These are phyloP conservation scores for Mucor sp. DNA, from an alignment of 371 early-diverging fungal species.

Conservation along the genomic window DNA sequence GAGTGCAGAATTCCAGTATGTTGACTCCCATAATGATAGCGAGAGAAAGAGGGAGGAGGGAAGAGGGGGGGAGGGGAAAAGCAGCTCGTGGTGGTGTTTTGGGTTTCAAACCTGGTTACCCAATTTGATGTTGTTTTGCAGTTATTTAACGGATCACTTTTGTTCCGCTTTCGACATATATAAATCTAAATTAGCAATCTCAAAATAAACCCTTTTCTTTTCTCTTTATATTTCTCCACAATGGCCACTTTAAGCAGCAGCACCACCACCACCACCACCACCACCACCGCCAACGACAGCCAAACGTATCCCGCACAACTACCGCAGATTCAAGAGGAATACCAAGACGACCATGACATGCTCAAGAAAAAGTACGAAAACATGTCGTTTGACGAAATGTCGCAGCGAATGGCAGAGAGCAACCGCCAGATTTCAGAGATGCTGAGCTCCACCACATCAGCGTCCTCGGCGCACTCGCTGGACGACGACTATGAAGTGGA, in stretches of 20 bases:
- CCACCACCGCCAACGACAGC: neutral
- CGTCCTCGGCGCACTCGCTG: neutral
- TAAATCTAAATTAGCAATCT: neutral
- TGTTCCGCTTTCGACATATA: neutral
- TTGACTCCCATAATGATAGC: slow-evolving; percentile 1
- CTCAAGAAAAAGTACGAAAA: slow-evolving; percentile 43
- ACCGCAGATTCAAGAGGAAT: neutral
- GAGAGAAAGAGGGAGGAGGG: neutral
- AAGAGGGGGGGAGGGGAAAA: neutral
- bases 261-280: neutral
- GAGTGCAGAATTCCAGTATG: slow-evolving; percentile 59
- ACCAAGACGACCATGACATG: slow-evolving; percentile 1
- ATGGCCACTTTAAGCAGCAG: neutral
- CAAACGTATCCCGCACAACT: neutral
- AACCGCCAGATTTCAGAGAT: slow-evolving; percentile 43
- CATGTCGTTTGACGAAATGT: slow-evolving; percentile 51
- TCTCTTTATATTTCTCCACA: neutral
- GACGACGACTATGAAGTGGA: slow-evolving; percentile 13
- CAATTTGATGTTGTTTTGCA: neutral
- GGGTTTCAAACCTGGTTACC: neutral
- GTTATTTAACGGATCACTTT: neutral
- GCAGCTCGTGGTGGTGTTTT: slow-evolving; percentile 1
- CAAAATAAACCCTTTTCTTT: neutral
- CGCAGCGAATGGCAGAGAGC: slow-evolving; percentile 45
- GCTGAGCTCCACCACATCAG: slow-evolving; percentile 16